A percentile compares a stretch with the other conserved stretches of the same genome.
These are phyloP conservation scores for Candida buenavistaensis DNA, from an alignment of 1,139 yeast genomes.

Conservation along the genomic window DNA sequence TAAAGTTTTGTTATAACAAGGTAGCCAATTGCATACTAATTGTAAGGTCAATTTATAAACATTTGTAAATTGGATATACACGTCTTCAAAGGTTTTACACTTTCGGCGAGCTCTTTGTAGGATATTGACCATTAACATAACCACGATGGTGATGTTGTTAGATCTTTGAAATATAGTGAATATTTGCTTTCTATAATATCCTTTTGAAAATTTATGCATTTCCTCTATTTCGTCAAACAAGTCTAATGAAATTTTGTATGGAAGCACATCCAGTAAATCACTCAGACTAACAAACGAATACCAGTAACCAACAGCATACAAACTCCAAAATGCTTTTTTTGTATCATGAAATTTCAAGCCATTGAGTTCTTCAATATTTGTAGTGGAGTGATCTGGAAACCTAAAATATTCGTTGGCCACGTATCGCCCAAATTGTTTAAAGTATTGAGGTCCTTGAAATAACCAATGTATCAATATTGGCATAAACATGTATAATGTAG, in stretches of 20 bases:
- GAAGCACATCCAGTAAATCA: constrained; percentile 13
- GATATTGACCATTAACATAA: constrained; percentile 20
- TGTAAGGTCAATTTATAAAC: constrained; percentile 11
- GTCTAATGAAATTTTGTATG: constrained; percentile 15
- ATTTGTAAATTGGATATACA: constrained; percentile 13
- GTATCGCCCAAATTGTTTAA: constrained; percentile 8
- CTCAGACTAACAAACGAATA: constrained; percentile 18
- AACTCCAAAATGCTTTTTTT: constrained; percentile 27
- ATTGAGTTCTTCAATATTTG: constrained; percentile 21
- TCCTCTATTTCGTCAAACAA: constrained; percentile 10
- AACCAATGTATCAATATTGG: constrained; percentile 43
- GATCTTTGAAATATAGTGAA: constrained; percentile 15
- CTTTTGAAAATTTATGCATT: constrained; percentile 1
- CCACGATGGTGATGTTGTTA: constrained; percentile 23
- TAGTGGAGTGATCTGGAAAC: constrained; percentile 19
- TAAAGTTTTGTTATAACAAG: constrained; percentile 30
- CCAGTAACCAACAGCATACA: constrained; percentile 34
- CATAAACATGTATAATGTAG: constrained; percentile 28
- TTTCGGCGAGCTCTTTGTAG: constrained; percentile 11
- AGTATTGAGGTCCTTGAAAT: constrained; percentile 21
- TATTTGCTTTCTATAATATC: constrained; percentile 6
- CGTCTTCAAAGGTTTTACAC: constrained; percentile 6
- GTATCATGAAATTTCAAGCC: constrained; percentile 15
- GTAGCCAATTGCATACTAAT: constrained; percentile 29
- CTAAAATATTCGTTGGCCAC: constrained; percentile 28